A percentile compares a stretch with the other conserved stretches of the same genome.
phyloP scores from a whole-genome alignment of 345 rosid genomes.

The Eucalyptus brandiana region DNA sequence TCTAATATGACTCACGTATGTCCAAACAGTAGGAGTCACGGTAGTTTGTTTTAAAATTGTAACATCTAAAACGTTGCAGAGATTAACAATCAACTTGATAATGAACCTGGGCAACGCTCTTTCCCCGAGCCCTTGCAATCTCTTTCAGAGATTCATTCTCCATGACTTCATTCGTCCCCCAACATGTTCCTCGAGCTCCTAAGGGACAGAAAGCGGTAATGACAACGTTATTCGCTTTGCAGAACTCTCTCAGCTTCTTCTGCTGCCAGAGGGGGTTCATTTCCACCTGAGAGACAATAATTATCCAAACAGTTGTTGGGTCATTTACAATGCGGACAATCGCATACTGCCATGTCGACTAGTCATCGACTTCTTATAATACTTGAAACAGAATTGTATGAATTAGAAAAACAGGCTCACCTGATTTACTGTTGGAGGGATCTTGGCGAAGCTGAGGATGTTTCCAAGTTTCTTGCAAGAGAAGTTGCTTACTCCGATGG shows the following conservation, averaged over 20 bases:
- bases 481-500: slow-evolving; percentile 84
- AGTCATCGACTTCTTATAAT: background rate
- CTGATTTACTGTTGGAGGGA: slow-evolving; percentile 73
- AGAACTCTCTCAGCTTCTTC: slow-evolving; percentile 46
- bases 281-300: slow-evolving; percentile 55
- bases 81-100: background rate
- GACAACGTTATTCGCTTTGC: slow-evolving; percentile 28
- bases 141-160: slow-evolving; percentile 45
- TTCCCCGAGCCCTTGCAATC: slow-evolving; percentile 51
- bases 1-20: background rate
- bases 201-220: slow-evolving; percentile 56
- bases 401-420: slow-evolving; percentile 9
- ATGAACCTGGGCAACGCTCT: slow-evolving; percentile 61
- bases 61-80: background rate
- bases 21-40: background rate
- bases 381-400: background rate
- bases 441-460: slow-evolving; percentile 45
- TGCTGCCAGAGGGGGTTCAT: slow-evolving; percentile 87
- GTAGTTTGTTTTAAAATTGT: background rate
- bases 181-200: slow-evolving; percentile 54
- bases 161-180: slow-evolving; percentile 61
- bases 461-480: slow-evolving; percentile 58
- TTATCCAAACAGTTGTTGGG: background rate
- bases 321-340: background rate
- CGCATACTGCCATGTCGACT: background rate